Base-by-base conservation (phyloP, 2,329 filamentous ascomycete species). In the Fusarium guadeloupense region DNA sequence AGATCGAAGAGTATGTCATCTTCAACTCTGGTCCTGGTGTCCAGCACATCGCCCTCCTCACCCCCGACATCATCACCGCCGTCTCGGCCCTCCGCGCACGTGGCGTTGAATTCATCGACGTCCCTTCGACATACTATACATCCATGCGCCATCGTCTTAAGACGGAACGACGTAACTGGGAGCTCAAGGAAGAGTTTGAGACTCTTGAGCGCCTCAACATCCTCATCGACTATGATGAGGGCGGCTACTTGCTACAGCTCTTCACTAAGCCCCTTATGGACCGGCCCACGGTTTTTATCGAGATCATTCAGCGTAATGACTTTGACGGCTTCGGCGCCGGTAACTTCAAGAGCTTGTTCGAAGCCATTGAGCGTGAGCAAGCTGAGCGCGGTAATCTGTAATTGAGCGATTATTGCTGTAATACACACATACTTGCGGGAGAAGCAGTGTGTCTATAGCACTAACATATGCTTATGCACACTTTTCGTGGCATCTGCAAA, bases 291-390 rank as follows among this genome's bases (percentile, higher is more conserved):
- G 93, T 97, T 23, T 97, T 97, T 74, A 87, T 97, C 62, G 94
- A 97, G 84, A 96, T 97, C 69, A 97, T 97, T 69, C 93, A 97
- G 81, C 82, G 93, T 53, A 89, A 96, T 69, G 88, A 92, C 63
- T 97, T 97, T 75, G 88, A 90, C 26, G 94, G 94, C 0, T 97
- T 97, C 69, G 93, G 94, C 5, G 94, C 93, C 0, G 94, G 94
- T 1, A 98, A 97, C 76, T 97, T 97, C 80, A 97, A 93, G 85
- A 93, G 89, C 59, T 72, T 97, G 69, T 97, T 97, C 71, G 93
- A 97, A 81, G 93, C 94, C 4, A 96, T 97, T 74, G 94, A 97
- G 83, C 82, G 93, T 44, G 93, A 97, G 76, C 94, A 97, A 81
- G 92, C 87, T 39, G 82, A 90, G 75, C 83, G 93, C 51, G 93